Conservation (phyloP, 75 land plant genomes). For the Adiantum capillusveneris region DNA sequence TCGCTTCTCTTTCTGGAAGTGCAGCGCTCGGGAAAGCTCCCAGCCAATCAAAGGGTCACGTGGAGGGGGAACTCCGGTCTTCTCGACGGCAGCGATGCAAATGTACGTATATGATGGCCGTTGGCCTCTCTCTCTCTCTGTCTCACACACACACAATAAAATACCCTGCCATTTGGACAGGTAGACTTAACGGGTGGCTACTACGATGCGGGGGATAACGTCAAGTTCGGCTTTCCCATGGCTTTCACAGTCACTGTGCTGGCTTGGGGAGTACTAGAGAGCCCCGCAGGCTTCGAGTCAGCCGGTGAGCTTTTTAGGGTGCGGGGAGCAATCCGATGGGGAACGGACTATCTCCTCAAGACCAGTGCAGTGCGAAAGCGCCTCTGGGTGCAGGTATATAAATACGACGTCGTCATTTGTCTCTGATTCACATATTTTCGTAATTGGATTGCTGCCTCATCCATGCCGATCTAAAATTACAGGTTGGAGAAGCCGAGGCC, state of each 20-base stretch:
- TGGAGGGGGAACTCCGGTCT: conserved; percentile 8
- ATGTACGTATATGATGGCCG: conserved; percentile 7
- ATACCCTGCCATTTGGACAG: too few species aligned
- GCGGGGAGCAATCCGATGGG: conserved; percentile 61
- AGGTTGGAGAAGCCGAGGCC: conserved; percentile 60
- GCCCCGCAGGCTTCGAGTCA: conserved; percentile 27
- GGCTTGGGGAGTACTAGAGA: conserved; percentile 55
- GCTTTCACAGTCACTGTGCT: conserved; percentile 88
- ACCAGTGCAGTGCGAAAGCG: conserved; percentile 43
- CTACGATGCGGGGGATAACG: conserved; percentile 96
- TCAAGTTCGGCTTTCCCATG: conserved; percentile 92
- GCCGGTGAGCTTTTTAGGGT: conserved; percentile 52
- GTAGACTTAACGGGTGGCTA: conserved; percentile 79
- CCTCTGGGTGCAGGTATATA: conserved; percentile 19
- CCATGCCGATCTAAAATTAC: too few species aligned
- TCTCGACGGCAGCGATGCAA: not conserved
- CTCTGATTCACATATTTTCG: too few species aligned
- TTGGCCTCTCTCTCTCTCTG: too few species aligned
- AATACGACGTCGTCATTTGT: too few species aligned
- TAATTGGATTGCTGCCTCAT: too few species aligned
- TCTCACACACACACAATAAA: too few species aligned
- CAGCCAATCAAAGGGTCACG: conserved; percentile 2
- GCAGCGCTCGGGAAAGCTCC: conserved; percentile 2
- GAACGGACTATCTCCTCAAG: conserved; percentile 84
- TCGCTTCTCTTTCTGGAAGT: conserved; percentile 3